Evolutionary conservation across 495 filamentous ascomycete species (phyloP), one percentile per base, ranked within the genome.

Genomic region (Penicillium soppii): DNA sequence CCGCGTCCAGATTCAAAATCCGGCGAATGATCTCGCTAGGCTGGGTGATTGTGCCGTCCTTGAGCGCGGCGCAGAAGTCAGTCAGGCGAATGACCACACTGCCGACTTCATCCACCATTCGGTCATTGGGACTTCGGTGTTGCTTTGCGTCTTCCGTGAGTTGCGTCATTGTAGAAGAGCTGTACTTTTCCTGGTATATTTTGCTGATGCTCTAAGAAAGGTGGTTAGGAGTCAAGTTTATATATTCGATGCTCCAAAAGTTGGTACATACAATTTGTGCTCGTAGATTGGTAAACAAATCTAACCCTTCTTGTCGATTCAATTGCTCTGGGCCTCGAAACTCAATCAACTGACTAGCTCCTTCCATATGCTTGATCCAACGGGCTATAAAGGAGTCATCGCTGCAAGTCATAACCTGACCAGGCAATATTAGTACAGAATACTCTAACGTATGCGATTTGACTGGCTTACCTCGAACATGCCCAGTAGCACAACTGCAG

Each of bases 351-450:
- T 43, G 35, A 4, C 36, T 32, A 3, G 52, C 56, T 5, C 56
- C 56, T 13, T 59, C 52, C 43, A 59, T 47, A 26, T 59, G 56
- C 22, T 55, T 54, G 29, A 55, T 52, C 56, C 56, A 59, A 5
- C 56, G 56, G 7, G 47, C 52, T 17, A 51, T 47, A 23, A 54
- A 53, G 1, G 26, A 53, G 5, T 43, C 46, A 42, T 58, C 50
- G 15, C 37, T 53, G 22, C 55, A 54, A 5, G 55, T 50, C 13
- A 53, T 44, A 20, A 53, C 25, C 50, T 58, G 6, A 20, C 4
- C 17, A 3, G 8, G 4, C 7, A 37, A 9, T 37, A 19, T 15
- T 37, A 20, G 7, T 9, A 15, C 16, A 17, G 8, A 1, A 20
- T 23, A 4, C 22, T 19, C 20, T 25, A 22, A 9, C 27, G 2